These are phyloP conservation scores for Bocquillonia castaneifolia DNA, from an alignment of 441 rosid genomes.

Conservation along the genomic window DNA sequence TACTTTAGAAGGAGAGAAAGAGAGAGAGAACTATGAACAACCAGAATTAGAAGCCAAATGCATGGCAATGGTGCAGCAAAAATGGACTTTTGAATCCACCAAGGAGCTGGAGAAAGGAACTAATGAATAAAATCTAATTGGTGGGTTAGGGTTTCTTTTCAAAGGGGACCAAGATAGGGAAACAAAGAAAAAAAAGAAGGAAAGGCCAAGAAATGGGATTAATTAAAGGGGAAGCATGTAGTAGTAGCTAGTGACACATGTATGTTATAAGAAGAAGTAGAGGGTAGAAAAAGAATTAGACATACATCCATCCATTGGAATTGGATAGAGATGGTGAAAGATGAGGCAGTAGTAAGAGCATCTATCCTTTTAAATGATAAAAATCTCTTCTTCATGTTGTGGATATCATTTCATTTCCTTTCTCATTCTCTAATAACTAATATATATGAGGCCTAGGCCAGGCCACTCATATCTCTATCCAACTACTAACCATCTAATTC, in stretches of 20 bases:
- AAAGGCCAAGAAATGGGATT: not conserved
- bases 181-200: not conserved
- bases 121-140: no score
- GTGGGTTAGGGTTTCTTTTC: not conserved
- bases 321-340: slow-evolving; percentile 34
- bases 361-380: slow-evolving; percentile 19
- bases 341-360: slow-evolving; percentile 17
- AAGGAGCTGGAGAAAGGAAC: not conserved
- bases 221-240: not conserved
- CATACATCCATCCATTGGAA: no score
- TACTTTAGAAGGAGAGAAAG: not conserved
- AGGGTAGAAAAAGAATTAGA: no score
- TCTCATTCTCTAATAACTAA: not conserved
- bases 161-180: not conserved
- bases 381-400: slow-evolving; percentile 23
- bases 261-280: no score
- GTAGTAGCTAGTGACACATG: no score
- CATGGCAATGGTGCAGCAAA: slow-evolving; percentile 13
- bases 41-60: slow-evolving; percentile 13
- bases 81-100: not conserved
- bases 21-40: not conserved
- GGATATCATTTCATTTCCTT: not conserved
- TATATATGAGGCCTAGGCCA: no score
- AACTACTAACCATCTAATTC: no score
- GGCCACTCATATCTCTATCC: no score